Conservation (phyloP, 2,329 filamentous ascomycete genomes). For the Rachicladosporium sp. region DNA sequence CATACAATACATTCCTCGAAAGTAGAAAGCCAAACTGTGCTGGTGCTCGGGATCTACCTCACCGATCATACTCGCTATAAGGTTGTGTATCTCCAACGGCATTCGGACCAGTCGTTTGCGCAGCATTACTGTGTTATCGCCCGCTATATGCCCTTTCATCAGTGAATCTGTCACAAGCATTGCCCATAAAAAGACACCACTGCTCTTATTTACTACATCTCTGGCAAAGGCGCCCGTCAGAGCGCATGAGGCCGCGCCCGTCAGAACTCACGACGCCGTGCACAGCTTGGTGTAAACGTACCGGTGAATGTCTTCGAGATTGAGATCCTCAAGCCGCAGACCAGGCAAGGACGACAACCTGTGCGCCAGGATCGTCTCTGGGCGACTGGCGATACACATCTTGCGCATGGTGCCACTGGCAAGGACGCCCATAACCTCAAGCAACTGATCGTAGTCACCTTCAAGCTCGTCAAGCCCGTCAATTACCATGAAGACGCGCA, state of each 20-base stretch:
- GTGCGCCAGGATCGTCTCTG: not conserved
- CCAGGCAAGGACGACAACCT: not conserved
- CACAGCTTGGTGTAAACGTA: not conserved
- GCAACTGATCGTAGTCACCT: not conserved
- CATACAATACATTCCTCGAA: not conserved
- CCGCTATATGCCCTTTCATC: not conserved
- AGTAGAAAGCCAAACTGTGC: not conserved
- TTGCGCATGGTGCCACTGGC: not conserved
- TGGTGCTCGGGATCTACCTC: not conserved
- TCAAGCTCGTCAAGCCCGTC: slow-evolving; percentile 1
- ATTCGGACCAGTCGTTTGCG: not conserved
- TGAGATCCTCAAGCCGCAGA: slow-evolving; percentile 2
- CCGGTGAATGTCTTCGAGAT: not conserved
- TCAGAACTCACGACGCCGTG: too few relatives aligned
- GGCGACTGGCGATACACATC: slow-evolving; percentile 2
- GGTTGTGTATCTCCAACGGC: not conserved
- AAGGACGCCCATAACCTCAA: not conserved
- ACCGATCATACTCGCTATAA: not conserved
- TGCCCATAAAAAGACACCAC: slow-evolving; percentile 3
- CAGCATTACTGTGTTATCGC: not conserved
- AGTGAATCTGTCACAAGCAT: not conserved
- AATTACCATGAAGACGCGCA: not conserved
- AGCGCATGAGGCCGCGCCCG: too few relatives aligned
- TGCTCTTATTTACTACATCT: not conserved
- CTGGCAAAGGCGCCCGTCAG: not conserved